Evolutionary conservation across 495 filamentous ascomycete species (phyloP), one percentile per base, ranked within the genome.

Genomic region (Aspergillus coremiiformis): DNA sequence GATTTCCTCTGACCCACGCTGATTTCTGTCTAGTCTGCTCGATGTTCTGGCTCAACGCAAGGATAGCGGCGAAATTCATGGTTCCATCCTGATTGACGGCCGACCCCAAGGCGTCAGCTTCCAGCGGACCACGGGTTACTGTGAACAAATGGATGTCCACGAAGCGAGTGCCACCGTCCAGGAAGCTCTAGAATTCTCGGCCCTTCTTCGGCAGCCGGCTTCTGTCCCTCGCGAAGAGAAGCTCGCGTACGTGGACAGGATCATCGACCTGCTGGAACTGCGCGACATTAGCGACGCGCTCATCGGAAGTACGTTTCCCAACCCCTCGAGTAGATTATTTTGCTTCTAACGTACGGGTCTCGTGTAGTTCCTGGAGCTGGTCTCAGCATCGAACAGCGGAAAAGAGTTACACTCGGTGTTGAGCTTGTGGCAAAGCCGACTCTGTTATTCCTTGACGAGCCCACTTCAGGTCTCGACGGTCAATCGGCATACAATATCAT

Each of bases 391-490:
- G 89, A 92, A 63, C 87, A 95, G 66, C 78, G 90, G 0, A 96
- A 96, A 65, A 84, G 89, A 39, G 86, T 94, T 1, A 93, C 89
- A 3, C 85, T 96, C 39, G 90, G 89, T 24, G 88, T 94, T 46
- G 82, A 86, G 60, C 67, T 86, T 4, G 81, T 81, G 1, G 81
- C 81, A 14, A 80, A 79, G n/a, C 83, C 83, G 0, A 82, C 81
- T 63, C 67, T 80, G 21, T 75, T 86, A 27, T 85, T 86, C 60
- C 67, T 84, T 51, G 83, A 84, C 51, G 82, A 84, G 54, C 82
- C 82, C 0, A 85, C 82, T 0, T 81, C 78, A 10, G 82, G 82
- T 17, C 73, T 86, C 9, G 83, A 86, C 58, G 79, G 81, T 0
- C 83, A 82, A 9, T 74, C 78, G 30, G 82, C 82, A 10, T 79